phyloP scores from a whole-genome alignment of 495 filamentous ascomycete species.

The Annulohypoxylon nitens region DNA sequence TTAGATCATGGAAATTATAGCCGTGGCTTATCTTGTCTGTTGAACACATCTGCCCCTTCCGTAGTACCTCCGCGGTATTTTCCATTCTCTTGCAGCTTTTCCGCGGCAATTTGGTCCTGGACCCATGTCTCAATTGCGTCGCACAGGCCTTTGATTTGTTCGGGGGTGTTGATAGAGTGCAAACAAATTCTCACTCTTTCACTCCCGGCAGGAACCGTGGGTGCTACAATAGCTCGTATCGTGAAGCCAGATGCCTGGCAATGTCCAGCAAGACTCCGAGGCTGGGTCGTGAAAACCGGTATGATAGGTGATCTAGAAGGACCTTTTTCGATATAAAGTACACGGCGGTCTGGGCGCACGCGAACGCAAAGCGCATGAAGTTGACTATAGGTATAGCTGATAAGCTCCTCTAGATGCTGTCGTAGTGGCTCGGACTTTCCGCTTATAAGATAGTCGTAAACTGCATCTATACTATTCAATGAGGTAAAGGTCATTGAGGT shows the following conservation, averaged over 20 bases:
- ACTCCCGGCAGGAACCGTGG: constrained; percentile 66
- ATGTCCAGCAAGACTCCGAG: constrained; percentile 62
- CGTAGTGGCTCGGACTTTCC: constrained; percentile 58
- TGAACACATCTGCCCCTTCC: constrained; percentile 10
- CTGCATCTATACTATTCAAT: constrained; percentile 62
- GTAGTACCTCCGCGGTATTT: neutral
- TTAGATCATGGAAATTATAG: constrained; percentile 17
- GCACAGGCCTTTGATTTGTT: constrained; percentile 60
- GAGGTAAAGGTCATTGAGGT: constrained; percentile 69
- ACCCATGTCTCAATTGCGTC: constrained; percentile 60
- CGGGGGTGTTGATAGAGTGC: constrained; percentile 64
- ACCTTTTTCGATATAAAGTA: constrained; percentile 44
- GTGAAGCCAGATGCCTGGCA: constrained; percentile 65
- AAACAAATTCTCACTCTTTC: constrained; percentile 67
- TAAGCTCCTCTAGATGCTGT: constrained; percentile 42
- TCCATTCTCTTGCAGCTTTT: neutral
- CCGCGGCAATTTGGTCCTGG: constrained; percentile 11
- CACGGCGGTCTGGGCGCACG: constrained; percentile 21
- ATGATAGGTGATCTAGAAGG: constrained; percentile 57
- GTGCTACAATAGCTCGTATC: constrained; percentile 67
- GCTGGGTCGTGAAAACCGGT: constrained; percentile 58
- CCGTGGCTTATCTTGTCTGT: constrained; percentile 27
- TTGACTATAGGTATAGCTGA: constrained; percentile 46
- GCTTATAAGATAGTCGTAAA: constrained; percentile 63
- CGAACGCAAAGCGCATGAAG: constrained; percentile 34